Percentiles rank a stretch among this genome's conserved stretches.
Conservation (phyloP, 108 stramenopile species). For the Nitzschia sp. region DNA sequence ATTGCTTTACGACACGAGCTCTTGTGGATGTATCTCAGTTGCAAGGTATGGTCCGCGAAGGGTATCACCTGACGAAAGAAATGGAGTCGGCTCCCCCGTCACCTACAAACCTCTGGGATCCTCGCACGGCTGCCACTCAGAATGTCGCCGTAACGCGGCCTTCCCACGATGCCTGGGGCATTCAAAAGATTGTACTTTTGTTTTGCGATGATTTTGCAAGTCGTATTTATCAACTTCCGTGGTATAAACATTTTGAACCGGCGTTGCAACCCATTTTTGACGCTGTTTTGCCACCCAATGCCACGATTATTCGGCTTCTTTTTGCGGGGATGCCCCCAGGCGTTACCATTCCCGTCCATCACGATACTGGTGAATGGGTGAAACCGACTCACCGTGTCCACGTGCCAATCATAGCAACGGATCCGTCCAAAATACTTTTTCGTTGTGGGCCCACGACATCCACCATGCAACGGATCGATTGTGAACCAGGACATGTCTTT, state of each 20-base stretch:
- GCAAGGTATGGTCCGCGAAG: slow-evolving; percentile 65
- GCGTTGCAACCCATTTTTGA: slow-evolving; percentile 85
- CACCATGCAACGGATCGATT: slow-evolving; percentile 75
- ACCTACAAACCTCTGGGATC: slow-evolving; percentile 75
- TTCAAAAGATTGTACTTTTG: slow-evolving; percentile 92
- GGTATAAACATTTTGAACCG: slow-evolving; percentile 68
- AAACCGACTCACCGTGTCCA: slow-evolving; percentile 93
- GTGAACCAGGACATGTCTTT: slow-evolving; percentile 88
- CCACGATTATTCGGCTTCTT: slow-evolving; percentile 81
- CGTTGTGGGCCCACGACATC: slow-evolving; percentile 76
- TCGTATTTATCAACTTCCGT: slow-evolving; percentile 88
- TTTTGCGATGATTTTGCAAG: slow-evolving; percentile 97
- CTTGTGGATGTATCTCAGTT: slow-evolving; percentile 62
- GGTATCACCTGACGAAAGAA: slow-evolving; percentile 45
- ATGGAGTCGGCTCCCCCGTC: neutral
- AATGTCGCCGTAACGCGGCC: slow-evolving; percentile 90
- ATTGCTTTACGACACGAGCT: slow-evolving; percentile 72
- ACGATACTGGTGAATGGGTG: slow-evolving; percentile 98
- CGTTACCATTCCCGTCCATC: slow-evolving; percentile 94
- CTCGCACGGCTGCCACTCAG: slow-evolving; percentile 62
- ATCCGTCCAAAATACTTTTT: slow-evolving; percentile 81
- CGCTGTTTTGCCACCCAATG: slow-evolving; percentile 26
- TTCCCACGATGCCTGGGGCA: slow-evolving; percentile 97
- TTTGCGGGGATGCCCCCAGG: slow-evolving; percentile 95
- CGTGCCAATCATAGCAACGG: slow-evolving; percentile 83